Evolutionary conservation across 805 yeast species (phyloP).

Genomic region (Cyberlindnera mississippiensis): DNA sequence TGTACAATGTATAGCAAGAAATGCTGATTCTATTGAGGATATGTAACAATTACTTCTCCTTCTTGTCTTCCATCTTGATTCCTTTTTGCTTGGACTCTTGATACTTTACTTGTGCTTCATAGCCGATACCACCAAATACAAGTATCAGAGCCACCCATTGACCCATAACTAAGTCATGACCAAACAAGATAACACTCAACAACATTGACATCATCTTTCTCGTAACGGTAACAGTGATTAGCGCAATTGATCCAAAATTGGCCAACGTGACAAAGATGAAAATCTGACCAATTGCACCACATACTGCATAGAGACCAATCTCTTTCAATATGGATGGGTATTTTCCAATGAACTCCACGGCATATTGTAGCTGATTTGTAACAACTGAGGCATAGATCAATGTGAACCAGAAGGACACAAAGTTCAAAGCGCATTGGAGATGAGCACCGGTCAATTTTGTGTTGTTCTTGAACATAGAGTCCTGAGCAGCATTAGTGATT

Average conservation of each 20-base stretch:
- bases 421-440: slow-evolving; percentile 71
- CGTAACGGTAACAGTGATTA: slow-evolving; percentile 93
- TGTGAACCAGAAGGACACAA: slow-evolving; percentile 43
- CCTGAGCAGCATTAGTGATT: slow-evolving; percentile 90
- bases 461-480: slow-evolving; percentile 60
- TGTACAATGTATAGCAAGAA: no score
- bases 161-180: slow-evolving; percentile 56
- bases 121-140: slow-evolving; percentile 83
- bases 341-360: slow-evolving; percentile 42
- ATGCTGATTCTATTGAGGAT: no score
- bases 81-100: background rate
- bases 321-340: slow-evolving; percentile 58
- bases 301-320: slow-evolving; percentile 59
- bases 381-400: slow-evolving; percentile 39
- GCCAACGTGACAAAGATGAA: slow-evolving; percentile 85
- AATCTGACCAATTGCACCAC: slow-evolving; percentile 93
- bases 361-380: slow-evolving; percentile 46
- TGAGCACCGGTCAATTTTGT: slow-evolving; percentile 72
- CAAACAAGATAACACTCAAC: slow-evolving; percentile 79
- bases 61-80: background rate
- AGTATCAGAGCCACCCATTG: slow-evolving; percentile 80
- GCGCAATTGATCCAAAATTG: slow-evolving; percentile 75
- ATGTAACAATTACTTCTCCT: no score
- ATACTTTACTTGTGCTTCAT: slow-evolving; percentile 53
- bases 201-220: slow-evolving; percentile 96